These are phyloP conservation scores for Phytopythium cucurbitacearum DNA, from an alignment of 352 stramenopile species.

Conservation along the genomic window DNA sequence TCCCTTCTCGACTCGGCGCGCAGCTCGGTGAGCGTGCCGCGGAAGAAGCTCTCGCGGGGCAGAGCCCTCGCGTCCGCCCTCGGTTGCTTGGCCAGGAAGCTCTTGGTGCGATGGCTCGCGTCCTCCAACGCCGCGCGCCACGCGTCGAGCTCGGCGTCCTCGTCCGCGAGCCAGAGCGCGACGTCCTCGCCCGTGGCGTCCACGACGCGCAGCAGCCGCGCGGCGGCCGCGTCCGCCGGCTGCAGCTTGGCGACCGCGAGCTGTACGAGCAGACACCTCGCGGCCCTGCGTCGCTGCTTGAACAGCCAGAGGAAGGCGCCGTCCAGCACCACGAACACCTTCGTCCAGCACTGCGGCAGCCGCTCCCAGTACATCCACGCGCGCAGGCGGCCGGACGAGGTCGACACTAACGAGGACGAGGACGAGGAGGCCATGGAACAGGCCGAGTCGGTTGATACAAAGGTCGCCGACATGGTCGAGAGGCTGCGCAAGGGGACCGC, in stretches of 20 bases:
- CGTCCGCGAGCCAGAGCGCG: constrained; percentile 31
- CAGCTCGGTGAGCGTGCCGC: constrained; percentile 42
- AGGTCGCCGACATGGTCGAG: constrained; percentile 12
- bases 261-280: constrained; percentile 35
- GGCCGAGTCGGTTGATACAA: constrained; percentile 12
- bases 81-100: constrained; percentile 31
- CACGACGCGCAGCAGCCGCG: constrained; percentile 28
- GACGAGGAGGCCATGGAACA: constrained; percentile 2
- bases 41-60: constrained; percentile 35
- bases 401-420: background rate
- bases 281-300: constrained; percentile 24
- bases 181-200: constrained; percentile 49
- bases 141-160: constrained; percentile 12
- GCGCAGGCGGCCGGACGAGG: background rate
- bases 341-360: constrained; percentile 57
- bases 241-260: constrained; percentile 34
- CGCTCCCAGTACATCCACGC: constrained; percentile 72
- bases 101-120: constrained; percentile 26
- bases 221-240: constrained; percentile 20
- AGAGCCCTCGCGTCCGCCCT: constrained; percentile 29
- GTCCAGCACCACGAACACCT: constrained; percentile 54
- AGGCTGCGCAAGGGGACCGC: background rate
- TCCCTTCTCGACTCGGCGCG: constrained; percentile 28
- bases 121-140: constrained; percentile 36
- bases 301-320: constrained; percentile 57